phyloP scores from a whole-genome alignment of 345 rosid genomes.

The Mercurialis annua region DNA sequence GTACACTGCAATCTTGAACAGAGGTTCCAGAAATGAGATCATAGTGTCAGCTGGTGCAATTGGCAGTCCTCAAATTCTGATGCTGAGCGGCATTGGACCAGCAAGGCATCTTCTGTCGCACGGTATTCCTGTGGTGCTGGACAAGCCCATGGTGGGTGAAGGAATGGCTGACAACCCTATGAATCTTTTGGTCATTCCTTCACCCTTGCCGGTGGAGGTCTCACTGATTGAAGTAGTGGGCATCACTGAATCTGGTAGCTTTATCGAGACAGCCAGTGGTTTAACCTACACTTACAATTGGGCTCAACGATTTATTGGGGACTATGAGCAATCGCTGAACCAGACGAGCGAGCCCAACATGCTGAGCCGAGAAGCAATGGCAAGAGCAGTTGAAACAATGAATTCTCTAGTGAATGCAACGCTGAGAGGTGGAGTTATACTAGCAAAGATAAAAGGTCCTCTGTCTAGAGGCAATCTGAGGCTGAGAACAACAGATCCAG shows the following conservation, averaged over 20 bases:
- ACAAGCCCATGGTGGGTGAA: slow-evolving; percentile 72
- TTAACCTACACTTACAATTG: slow-evolving; percentile 42
- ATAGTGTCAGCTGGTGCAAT: slow-evolving; percentile 74
- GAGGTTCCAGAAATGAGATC: slow-evolving; percentile 45
- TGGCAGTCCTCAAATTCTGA: slow-evolving; percentile 77
- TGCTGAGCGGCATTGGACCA: slow-evolving; percentile 88
- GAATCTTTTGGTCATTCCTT: slow-evolving; percentile 63
- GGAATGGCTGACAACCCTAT: slow-evolving; percentile 82
- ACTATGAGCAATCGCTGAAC: slow-evolving; percentile 31
- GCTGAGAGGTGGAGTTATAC: slow-evolving; percentile 43
- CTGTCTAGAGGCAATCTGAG: slow-evolving; percentile 56
- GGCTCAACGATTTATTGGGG: slow-evolving; percentile 33
- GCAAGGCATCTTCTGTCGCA: slow-evolving; percentile 37
- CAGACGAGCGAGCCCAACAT: slow-evolving; percentile 27
- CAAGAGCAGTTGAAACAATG: slow-evolving; percentile 29
- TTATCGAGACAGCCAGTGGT: slow-evolving; percentile 62
- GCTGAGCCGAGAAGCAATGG: slow-evolving; percentile 30
- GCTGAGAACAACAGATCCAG: slow-evolving; percentile 44
- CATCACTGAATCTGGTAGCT: slow-evolving; percentile 45
- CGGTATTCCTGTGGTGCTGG: slow-evolving; percentile 44
- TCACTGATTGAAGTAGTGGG: slow-evolving; percentile 68
- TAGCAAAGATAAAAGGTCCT: slow-evolving; percentile 54
- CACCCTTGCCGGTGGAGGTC: slow-evolving; percentile 55
- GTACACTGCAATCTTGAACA: slow-evolving; percentile 43
- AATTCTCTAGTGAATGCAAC: slow-evolving; percentile 37